These are phyloP conservation scores for Amphicarpaea edgeworthii DNA, from an alignment of 306 rosid genomes.

Conservation along the genomic window DNA sequence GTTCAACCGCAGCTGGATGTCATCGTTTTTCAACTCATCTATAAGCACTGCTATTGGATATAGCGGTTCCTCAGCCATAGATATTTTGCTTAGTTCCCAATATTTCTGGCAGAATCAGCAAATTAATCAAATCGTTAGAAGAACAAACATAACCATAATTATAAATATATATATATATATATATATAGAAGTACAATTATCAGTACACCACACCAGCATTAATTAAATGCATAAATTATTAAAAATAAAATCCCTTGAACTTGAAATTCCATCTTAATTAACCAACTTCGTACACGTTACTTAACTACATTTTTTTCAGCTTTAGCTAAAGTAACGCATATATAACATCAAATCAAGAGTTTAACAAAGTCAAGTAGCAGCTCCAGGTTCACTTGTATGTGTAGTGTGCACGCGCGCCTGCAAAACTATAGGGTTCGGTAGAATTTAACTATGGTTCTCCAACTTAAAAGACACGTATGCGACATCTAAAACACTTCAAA, in stretches of 20 bases:
- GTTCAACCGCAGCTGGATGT: slow-evolving; percentile 89
- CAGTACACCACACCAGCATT: background rate
- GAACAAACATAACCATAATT: slow-evolving; percentile 6
- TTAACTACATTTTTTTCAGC: background rate
- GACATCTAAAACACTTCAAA: slow-evolving; percentile 11
- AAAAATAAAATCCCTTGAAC: slow-evolving; percentile 13
- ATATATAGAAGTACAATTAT: slow-evolving; percentile 14
- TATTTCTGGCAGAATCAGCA: slow-evolving; percentile 51
- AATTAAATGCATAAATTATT: background rate
- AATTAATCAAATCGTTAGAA: slow-evolving; percentile 16
- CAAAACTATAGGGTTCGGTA: background rate
- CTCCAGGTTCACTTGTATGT: slow-evolving; percentile 21
- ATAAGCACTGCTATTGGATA: slow-evolving; percentile 98
- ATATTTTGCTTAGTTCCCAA: slow-evolving; percentile 54
- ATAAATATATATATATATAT: no score
- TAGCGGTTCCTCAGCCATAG: slow-evolving; percentile 81
- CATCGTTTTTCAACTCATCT: slow-evolving; percentile 95
- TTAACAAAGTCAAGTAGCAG: background rate
- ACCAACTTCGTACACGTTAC: background rate
- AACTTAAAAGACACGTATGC: background rate
- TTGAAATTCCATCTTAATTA: background rate
- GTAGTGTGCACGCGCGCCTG: background rate
- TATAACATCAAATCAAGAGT: background rate
- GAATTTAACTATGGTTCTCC: background rate
- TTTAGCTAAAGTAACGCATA: background rate